A percentile compares a stretch with the other conserved stretches of the same genome.
phyloP scores from a whole-genome alignment of 805 yeast genomes.

The Yarrowia hollandica region DNA sequence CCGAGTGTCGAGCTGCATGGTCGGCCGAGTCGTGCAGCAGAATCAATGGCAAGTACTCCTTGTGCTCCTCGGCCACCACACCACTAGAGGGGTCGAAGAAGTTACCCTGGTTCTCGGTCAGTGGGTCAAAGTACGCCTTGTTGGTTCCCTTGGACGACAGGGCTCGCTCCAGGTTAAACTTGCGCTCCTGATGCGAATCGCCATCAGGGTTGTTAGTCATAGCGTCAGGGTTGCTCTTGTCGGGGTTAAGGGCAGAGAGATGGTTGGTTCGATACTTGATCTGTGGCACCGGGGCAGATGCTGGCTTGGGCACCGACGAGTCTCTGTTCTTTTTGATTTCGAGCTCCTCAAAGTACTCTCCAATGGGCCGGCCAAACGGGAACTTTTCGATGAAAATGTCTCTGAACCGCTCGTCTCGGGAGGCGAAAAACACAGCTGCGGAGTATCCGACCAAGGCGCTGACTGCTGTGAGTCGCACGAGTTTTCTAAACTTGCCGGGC shows the following conservation, averaged over 20 bases:
- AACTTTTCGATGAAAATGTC: conserved; percentile 28
- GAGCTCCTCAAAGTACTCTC: conserved; percentile 30
- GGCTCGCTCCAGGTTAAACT: conserved; percentile 15
- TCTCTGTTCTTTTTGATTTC: conserved; percentile 14
- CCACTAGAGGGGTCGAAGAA: conserved; percentile 38
- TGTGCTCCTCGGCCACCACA: conserved; percentile 32
- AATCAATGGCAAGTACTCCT: conserved; percentile 37
- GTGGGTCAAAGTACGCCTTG: conserved; percentile 24
- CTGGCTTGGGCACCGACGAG: conserved; percentile 1
- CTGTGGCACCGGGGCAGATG: not conserved
- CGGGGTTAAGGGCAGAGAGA: conserved; percentile 17
- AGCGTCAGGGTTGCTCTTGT: conserved; percentile 3
- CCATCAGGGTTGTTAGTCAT: conserved; percentile 20
- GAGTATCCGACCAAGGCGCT: conserved; percentile 1
- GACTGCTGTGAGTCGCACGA: not conserved
- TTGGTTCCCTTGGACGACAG: conserved; percentile 4
- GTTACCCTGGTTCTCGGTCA: conserved; percentile 30
- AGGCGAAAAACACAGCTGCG: conserved; percentile 24
- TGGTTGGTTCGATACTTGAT: not conserved
- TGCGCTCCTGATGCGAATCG: conserved; percentile 10
- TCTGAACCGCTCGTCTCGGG: conserved; percentile 29
- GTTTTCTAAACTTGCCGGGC: conserved; percentile 8
- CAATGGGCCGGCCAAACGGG: conserved; percentile 29
- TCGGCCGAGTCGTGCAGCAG: conserved; percentile 36
- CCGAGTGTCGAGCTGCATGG: conserved; percentile 33